Evolutionary conservation across 139 green algal genomes (phyloP).

Genomic region (Nannochloris sp.): DNA sequence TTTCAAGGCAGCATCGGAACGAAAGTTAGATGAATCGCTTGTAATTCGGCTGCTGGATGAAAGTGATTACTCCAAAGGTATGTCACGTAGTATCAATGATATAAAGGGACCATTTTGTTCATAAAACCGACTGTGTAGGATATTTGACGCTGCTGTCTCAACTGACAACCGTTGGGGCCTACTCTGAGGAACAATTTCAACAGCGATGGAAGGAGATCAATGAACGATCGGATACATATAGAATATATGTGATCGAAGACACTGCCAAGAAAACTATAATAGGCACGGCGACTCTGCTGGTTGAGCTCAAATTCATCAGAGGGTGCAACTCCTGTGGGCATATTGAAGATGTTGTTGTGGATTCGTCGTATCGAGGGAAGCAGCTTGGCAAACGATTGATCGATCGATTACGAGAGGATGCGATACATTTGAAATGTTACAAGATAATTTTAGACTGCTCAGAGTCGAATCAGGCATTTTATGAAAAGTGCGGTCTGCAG

Average conservation of each 20-base stretch:
- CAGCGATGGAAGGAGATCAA: conserved; percentile 23
- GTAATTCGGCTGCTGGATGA: no score
- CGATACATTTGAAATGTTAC: conserved; percentile 65
- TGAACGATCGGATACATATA: conserved; percentile 30
- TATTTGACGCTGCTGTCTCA: conserved; percentile 66
- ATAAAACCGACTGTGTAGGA: conserved; percentile 29
- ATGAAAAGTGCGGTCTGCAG: conserved; percentile 78
- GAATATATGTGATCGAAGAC: conserved; percentile 48
- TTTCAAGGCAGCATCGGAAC: no score
- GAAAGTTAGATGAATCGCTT: no score
- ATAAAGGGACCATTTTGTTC: neutral
- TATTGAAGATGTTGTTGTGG: conserved; percentile 91
- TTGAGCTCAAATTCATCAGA: conserved; percentile 86
- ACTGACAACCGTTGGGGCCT: conserved; percentile 68
- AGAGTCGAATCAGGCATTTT: conserved; percentile 82
- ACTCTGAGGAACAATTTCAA: conserved; percentile 40
- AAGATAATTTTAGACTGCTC: conserved; percentile 93
- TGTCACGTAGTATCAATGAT: neutral
- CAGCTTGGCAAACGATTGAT: conserved; percentile 71
- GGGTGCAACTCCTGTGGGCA: conserved; percentile 70
- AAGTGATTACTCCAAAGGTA: neutral
- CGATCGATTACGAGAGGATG: conserved; percentile 36
- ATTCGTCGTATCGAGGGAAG: conserved; percentile 49
- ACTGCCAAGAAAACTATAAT: conserved; percentile 41
- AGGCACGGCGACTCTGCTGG: conserved; percentile 62